Evolutionary conservation across 257 asterid species (phyloP).

Genomic region (Nyctanthes arbortristis): DNA sequence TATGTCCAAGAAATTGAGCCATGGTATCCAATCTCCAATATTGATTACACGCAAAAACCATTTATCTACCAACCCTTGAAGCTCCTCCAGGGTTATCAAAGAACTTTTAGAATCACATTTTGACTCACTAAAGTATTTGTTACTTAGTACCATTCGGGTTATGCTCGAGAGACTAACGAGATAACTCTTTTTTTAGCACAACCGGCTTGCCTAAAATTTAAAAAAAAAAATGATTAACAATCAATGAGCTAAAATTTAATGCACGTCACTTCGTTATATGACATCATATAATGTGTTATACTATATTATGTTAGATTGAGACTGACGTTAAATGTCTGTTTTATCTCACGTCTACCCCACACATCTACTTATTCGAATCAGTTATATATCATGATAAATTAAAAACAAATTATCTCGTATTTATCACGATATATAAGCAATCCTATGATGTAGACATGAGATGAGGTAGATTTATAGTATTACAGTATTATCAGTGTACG

Average conservation of each 20-base stretch:
- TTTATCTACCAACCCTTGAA: conserved; percentile 29
- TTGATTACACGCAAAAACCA: conserved; percentile 35
- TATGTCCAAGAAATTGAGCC: conserved; percentile 47
- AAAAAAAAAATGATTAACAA: no score
- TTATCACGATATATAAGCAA: no score
- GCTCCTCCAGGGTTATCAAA: conserved; percentile 15
- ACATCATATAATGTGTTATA: no score
- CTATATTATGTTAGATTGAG: no score
- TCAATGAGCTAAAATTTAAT: background rate
- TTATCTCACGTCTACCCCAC: no score
- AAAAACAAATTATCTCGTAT: no score
- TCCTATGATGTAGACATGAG: no score
- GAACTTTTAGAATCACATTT: background rate
- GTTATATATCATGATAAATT: no score
- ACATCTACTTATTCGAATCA: no score
- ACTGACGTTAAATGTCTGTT: background rate
- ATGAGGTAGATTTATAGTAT: no score
- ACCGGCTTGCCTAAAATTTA: conserved; percentile 28
- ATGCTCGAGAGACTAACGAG: conserved; percentile 20
- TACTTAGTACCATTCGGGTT: conserved; percentile 33
- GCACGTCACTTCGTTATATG: no score
- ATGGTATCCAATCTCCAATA: conserved; percentile 57
- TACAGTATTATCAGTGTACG: no score
- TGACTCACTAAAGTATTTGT: conserved; percentile 20
- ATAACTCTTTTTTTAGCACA: conserved; percentile 24